A percentile compares a stretch with the other conserved stretches of the same genome.
Conservation (phyloP, 257 asterid genomes). For the Gynochthodes officinalis region DNA sequence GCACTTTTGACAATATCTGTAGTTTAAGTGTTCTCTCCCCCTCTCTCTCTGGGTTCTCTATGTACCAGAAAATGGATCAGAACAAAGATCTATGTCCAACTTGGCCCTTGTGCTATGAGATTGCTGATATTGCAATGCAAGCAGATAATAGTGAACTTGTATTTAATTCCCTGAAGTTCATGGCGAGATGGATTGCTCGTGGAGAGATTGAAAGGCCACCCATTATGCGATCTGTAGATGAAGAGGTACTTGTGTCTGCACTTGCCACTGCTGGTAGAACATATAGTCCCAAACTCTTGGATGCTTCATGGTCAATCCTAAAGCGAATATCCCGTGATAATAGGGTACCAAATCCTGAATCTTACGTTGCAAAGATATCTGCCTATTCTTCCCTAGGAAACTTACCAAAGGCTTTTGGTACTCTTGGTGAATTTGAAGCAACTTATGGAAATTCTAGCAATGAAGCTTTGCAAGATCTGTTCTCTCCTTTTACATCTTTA, state of each 20-base stretch:
- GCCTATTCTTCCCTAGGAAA: conserved; percentile 74
- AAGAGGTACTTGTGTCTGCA: conserved; percentile 72
- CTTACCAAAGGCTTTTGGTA: conserved; percentile 72
- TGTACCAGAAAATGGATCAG: conserved; percentile 79
- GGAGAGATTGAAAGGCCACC: conserved; percentile 64
- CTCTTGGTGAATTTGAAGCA: conserved; percentile 78
- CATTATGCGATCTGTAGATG: conserved; percentile 44
- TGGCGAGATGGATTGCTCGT: conserved; percentile 72
- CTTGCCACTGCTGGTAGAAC: conserved; percentile 90
- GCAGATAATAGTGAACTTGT: conserved; percentile 66
- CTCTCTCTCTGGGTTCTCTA: conserved; percentile 25
- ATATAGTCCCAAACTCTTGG: conserved; percentile 61
- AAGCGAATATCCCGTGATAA: conserved; percentile 63
- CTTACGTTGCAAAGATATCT: conserved; percentile 65
- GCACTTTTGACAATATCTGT: conserved; percentile 12
- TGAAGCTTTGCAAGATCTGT: conserved; percentile 48
- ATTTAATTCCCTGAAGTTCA: conserved; percentile 65
- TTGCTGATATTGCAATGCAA: conserved; percentile 70
- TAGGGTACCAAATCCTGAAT: conserved; percentile 65
- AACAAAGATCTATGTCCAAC: conserved; percentile 72
- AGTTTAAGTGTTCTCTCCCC: conserved; percentile 2
- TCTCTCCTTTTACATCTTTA: conserved; percentile 71
- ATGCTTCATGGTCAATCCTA: conserved; percentile 81
- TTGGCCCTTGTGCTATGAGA: conserved; percentile 60
- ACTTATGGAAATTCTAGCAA: conserved; percentile 43